These are phyloP conservation scores for Trichoderma oligosporum DNA, from an alignment of 2,329 filamentous ascomycete genomes.

Conservation along the genomic window DNA sequence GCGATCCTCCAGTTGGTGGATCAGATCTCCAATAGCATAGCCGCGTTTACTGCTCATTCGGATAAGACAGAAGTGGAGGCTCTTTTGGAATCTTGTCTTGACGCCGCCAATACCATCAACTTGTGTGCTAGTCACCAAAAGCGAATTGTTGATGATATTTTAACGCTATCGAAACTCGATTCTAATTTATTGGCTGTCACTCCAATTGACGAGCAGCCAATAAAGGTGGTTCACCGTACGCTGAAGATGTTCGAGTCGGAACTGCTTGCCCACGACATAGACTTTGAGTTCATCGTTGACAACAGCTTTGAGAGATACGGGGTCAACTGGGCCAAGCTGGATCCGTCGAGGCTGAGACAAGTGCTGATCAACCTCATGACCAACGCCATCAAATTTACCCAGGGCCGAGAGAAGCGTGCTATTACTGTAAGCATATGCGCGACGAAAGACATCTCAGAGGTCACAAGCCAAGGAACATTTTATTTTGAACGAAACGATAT, in stretches of 20 bases:
- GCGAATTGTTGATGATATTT: conserved; percentile 64
- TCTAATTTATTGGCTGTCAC: conserved; percentile 67
- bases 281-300: conserved; percentile 65
- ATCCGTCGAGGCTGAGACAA: conserved; percentile 70
- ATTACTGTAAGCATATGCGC: conserved; percentile 66
- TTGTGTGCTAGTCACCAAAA: conserved; percentile 78
- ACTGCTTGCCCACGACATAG: conserved; percentile 66
- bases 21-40: conserved; percentile 57
- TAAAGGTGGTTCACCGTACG: conserved; percentile 63
- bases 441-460: conserved; percentile 48
- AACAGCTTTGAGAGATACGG: conserved; percentile 61
- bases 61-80: conserved; percentile 44
- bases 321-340: conserved; percentile 69
- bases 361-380: conserved; percentile 73
- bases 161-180: conserved; percentile 67
- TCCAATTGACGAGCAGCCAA: conserved; percentile 64
- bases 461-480: conserved; percentile 38
- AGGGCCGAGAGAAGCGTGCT: conserved; percentile 53
- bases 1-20: conserved; percentile 74
- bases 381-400: conserved; percentile 63
- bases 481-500: conserved; percentile 48
- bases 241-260: conserved; percentile 79
- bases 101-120: conserved; percentile 77
- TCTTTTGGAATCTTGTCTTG: conserved; percentile 56
- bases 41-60: conserved; percentile 38